Percentiles rank a stretch among this genome's conserved stretches.
Evolutionary conservation across 768 basidiomycete species (phyloP).

Genomic region (Pleurotus ostreatus): DNA sequence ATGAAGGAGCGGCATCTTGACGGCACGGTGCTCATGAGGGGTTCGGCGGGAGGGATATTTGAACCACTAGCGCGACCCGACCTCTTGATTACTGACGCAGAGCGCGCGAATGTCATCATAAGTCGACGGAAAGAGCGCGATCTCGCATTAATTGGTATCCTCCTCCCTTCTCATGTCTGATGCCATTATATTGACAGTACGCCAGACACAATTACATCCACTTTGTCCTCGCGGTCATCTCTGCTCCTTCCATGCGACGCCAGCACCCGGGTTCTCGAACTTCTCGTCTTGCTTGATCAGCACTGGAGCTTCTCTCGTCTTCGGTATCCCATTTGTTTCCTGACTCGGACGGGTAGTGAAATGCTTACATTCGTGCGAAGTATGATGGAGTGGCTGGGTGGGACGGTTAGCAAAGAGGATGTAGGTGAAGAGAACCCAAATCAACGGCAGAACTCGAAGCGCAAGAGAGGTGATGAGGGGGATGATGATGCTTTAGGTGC

Average conservation of each 20-base stretch:
- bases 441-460: slow-evolving; percentile 47
- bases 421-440: slow-evolving; percentile 73
- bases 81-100: slow-evolving; percentile 90
- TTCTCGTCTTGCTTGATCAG: slow-evolving; percentile 94
- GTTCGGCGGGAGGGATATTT: slow-evolving; percentile 72
- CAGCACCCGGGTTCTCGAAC: slow-evolving; percentile 90
- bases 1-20: slow-evolving; percentile 95
- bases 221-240: slow-evolving; percentile 75
- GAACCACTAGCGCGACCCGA: slow-evolving; percentile 89
- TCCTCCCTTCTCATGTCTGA: neutral
- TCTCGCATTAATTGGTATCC: slow-evolving; percentile 75
- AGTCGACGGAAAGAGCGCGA: slow-evolving; percentile 90
- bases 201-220: slow-evolving; percentile 84
- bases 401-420: slow-evolving; percentile 90
- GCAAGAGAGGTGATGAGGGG: slow-evolving; percentile 61
- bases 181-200: neutral
- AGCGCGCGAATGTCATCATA: slow-evolving; percentile 76
- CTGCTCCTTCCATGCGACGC: slow-evolving; percentile 91
- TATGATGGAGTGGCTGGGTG: slow-evolving; percentile 99
- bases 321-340: slow-evolving; percentile 88
- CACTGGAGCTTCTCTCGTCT: slow-evolving; percentile 92
- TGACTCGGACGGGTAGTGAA: slow-evolving; percentile 86
- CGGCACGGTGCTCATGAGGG: slow-evolving; percentile 81
- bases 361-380: slow-evolving; percentile 92
- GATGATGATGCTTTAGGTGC: slow-evolving; percentile 86